Conservation (phyloP, 495 filamentous ascomycete species). For the Tuber umbilicatum region DNA sequence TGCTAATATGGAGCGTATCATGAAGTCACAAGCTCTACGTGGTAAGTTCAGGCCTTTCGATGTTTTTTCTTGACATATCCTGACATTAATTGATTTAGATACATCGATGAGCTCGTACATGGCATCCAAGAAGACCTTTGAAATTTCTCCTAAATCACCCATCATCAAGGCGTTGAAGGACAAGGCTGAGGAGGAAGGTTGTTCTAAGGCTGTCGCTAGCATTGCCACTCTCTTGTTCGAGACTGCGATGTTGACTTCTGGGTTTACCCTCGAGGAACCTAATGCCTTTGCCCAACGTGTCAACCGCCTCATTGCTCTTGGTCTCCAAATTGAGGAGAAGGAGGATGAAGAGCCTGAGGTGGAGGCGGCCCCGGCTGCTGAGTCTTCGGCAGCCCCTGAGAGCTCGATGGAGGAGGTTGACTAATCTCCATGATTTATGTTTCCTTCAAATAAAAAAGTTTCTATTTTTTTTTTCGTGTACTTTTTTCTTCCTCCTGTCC, state of each 20-base stretch:
- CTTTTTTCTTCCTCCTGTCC: conserved; percentile 24
- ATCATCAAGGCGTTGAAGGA: conserved; percentile 99
- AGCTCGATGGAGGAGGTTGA: conserved; percentile 65
- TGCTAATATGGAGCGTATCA: conserved; percentile 99
- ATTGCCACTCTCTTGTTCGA: conserved; percentile 97
- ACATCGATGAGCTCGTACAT: conserved; percentile 99
- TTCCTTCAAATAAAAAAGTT: conserved; percentile 27
- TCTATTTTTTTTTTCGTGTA: conserved; percentile 18
- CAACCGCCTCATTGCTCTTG: conserved; percentile 95
- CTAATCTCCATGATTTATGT: conserved; percentile 43
- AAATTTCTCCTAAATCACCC: conserved; percentile 96
- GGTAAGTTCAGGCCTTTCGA: conserved; percentile 41
- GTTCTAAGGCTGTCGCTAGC: conserved; percentile 95
- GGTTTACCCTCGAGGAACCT: conserved; percentile 99
- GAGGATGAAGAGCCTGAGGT: conserved; percentile 64
- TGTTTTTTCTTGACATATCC: neutral
- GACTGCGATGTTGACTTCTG: conserved; percentile 95
- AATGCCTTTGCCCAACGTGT: conserved; percentile 96
- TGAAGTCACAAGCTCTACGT: conserved; percentile 99
- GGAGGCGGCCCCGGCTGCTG: conserved; percentile 52
- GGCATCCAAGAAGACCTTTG: conserved; percentile 99
- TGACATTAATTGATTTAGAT: conserved; percentile 44
- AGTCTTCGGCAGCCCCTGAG: conserved; percentile 50
- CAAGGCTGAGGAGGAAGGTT: conserved; percentile 94
- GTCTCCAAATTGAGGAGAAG: conserved; percentile 92